Evolutionary conservation across 257 asterid species (phyloP).

Genomic region (Solanum pimpinellifolium): DNA sequence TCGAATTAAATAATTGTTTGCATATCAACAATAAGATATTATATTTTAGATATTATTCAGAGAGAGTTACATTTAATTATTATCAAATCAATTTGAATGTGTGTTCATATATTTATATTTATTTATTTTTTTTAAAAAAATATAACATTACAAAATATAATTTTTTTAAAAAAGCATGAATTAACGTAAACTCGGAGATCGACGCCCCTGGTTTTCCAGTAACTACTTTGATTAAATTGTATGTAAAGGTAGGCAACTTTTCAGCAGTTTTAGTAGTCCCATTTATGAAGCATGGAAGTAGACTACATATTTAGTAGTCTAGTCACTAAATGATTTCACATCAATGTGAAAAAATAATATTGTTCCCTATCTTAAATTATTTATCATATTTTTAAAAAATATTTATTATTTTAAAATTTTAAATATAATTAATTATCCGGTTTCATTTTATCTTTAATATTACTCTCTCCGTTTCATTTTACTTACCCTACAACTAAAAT

Average conservation of each 20-base stretch:
- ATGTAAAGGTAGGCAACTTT: not conserved
- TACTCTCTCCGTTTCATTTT: not conserved
- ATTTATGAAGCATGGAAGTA: not conserved
- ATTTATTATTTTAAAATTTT: too few relatives aligned
- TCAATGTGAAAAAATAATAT: not conserved
- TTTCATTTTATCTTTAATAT: too few relatives aligned
- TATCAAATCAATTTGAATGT: not conserved
- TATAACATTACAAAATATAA: too few relatives aligned
- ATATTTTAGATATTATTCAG: not conserved
- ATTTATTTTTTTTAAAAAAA: too few relatives aligned
- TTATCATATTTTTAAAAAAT: too few relatives aligned
- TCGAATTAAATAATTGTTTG: not conserved
- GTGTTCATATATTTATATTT: rapidly evolving
- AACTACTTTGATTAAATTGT: not conserved
- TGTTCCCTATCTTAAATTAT: not conserved
- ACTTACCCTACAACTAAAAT: not conserved
- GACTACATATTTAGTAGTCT: not conserved
- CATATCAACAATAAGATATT: not conserved
- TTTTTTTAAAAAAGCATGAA: not conserved
- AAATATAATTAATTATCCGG: too few relatives aligned
- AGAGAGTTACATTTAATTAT: not conserved
- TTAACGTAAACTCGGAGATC: not conserved
- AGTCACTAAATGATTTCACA: not conserved
- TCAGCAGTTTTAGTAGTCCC: not conserved
- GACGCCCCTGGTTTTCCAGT: not conserved